Conservation (phyloP, 768 basidiomycete species). For the Pleurotus djamor region DNA sequence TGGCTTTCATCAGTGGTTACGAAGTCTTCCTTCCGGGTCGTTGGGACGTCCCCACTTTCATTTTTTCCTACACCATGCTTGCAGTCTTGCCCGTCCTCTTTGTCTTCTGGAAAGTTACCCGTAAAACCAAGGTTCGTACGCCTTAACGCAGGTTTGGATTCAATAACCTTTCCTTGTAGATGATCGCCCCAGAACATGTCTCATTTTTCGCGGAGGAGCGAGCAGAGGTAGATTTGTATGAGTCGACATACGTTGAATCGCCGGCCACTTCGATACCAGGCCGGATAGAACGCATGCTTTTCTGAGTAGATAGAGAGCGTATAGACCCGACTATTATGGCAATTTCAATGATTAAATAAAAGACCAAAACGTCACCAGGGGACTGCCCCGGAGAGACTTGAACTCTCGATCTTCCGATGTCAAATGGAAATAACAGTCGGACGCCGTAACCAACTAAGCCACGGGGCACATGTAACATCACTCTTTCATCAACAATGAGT, state of each 20-base stretch:
- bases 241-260: constrained; percentile 20
- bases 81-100: constrained; percentile 39
- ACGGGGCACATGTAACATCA: constrained; percentile 9
- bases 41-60: constrained; percentile 45
- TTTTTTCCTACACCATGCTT: constrained; percentile 50
- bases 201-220: constrained; percentile 47
- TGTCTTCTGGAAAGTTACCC: constrained; percentile 42
- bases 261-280: neutral
- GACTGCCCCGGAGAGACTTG: constrained; percentile 1
- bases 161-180: constrained; percentile 21
- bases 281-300: neutral
- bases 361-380: too few species aligned
- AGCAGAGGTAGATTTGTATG: constrained; percentile 39
- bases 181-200: constrained; percentile 33
- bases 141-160: neutral
- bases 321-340: too few species aligned
- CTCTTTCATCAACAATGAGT: neutral
- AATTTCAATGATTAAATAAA: too few species aligned
- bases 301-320: neutral
- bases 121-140: constrained; percentile 33
- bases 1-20: constrained; percentile 49
- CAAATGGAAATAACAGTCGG: constrained; percentile 11
- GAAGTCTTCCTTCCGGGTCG: constrained; percentile 49
- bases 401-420: constrained; percentile 14
- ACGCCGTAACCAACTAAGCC: constrained; percentile 14